Base-by-base conservation (phyloP, 257 asterid species). In the Solanum neorickii region DNA sequence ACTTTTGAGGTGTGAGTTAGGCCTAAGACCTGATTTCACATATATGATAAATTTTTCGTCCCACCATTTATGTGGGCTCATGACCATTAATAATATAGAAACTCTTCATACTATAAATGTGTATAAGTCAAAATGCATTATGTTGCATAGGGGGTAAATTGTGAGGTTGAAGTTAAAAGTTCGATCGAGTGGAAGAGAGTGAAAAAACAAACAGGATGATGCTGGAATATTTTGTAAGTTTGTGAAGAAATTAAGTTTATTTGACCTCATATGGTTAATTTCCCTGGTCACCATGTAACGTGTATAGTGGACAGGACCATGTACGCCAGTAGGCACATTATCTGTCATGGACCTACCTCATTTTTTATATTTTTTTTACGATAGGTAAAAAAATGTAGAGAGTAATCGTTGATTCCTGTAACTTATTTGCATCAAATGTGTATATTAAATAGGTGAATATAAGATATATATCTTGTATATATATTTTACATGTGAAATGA, bases 131-230 rank as follows among this genome's bases (percentile, higher is more conserved):
- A 68, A 25, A 66, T 60, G 6, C 6, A 14, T 84, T 49, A 84
- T 44, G 5, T 33, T 33, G 16, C 15, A 49, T 12, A 21, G 8
- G n/a, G 87, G 92, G 72, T 75, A 88, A 59, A 87, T 88, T 88
- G 93, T 91, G 96, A 93, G 98, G 94, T 88, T 52, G 92, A 82
- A 75, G 91, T 86, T 78, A 84, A 88, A 66, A 82, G 89, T 76
- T 83, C 86, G 88, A 89, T 89, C 86, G 92, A 90, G 90, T 88
- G 94, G 93, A 87, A 88, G 93, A 35, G 76, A 78, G 83, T 21
- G 59, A 29, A 87, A 75, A 15, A 72, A 33, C 18, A 69, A 35
- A 14, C 25, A 68, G 86, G 87, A 62, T 37, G 88, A 82, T 69
- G 65, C 44, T 86, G 89, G 89, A 78, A 85, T 13, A 33, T 85